Evolutionary conservation across 371 early-diverging fungal genomes (phyloP), one percentile per base, ranked within the genome.

Genomic region (Mortierella sp.): DNA sequence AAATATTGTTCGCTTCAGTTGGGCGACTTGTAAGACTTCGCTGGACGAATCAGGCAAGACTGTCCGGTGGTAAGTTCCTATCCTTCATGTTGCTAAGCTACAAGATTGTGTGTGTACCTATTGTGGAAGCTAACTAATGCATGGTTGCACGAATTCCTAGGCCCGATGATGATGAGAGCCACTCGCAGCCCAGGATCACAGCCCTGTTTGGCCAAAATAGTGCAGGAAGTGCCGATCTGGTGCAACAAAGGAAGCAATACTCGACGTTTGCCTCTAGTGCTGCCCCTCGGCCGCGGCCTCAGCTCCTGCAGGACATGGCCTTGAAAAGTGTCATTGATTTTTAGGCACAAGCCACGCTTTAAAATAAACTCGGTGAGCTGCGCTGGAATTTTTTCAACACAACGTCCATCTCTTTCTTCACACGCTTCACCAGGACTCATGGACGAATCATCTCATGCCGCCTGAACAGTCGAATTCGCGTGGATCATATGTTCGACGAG

Each of bases 1-100:
- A 0, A 91, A 91, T 5, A 88, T 98, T 31, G 95, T 99, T 16
- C 94, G 99, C 43, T 99, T 99, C 88, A 96, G 97, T 74, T 99
- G 99, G 99, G 90, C 93, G 5, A 99, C 99, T 1, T 93, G 95
- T 70, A 92, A 91, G 8, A 95, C 93, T 16, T 86, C 96, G 34
- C 88, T 98, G 72, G 92, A 94, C 10, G 90, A 82, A 54, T 86
- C 86, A 9, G 82, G 82, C 21, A 86, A 73, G 90, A 54, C 78
- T 59, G 86, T 86, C 28, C 79, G 82, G 34, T 86, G 86, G 86
- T 78, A 78, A 64, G 73, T 16, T 37, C 71, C 48, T 4, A 19
- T 50, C 40, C 19, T 72, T 31, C 51, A 19, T 43, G 26, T 6
- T 26, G n/a, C 28, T 19, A 19, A 14, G 16, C 24, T 48, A 16